Conservation (phyloP, 164 flowering plant species). For the Warburgia ugandensis region DNA sequence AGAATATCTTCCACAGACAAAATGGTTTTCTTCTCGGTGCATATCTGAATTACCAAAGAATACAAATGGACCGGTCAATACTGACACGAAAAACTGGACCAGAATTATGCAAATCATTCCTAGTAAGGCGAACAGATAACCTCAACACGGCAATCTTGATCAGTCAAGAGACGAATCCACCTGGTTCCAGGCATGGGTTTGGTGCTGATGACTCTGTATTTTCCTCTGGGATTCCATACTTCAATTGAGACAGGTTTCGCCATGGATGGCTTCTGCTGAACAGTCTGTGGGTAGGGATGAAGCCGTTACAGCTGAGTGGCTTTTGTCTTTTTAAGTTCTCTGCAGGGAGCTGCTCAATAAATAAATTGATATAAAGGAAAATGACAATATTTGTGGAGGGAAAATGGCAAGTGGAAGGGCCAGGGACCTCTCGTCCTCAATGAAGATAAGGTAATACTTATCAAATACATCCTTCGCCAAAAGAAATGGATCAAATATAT, state of each 20-base stretch:
- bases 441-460: slow-evolving; percentile 10
- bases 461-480: not conserved
- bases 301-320: slow-evolving; percentile 1
- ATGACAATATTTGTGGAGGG: not conserved
- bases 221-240: slow-evolving; percentile 88
- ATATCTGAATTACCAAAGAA: slow-evolving; percentile 42
- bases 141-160: slow-evolving; percentile 89
- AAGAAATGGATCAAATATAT: too few relatives aligned
- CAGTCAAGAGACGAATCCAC: slow-evolving; percentile 83
- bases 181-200: slow-evolving; percentile 97
- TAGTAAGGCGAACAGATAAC: slow-evolving; percentile 26
- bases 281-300: not conserved
- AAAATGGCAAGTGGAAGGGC: not conserved
- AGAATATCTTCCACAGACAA: slow-evolving; percentile 89
- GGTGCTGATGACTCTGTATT: slow-evolving; percentile 89
- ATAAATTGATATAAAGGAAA: slow-evolving; percentile 2
- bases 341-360: not conserved
- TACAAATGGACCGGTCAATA: not conserved
- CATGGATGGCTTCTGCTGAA: slow-evolving; percentile 28
- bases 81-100: too few relatives aligned
- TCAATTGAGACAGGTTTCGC: slow-evolving; percentile 83
- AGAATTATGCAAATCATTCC: too few relatives aligned
- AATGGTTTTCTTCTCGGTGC: slow-evolving; percentile 83
- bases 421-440: slow-evolving; percentile 25
- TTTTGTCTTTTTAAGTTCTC: not conserved